A percentile compares a stretch with the other conserved stretches of the same genome.
Conservation (phyloP, 805 yeast species). For the Grigorovia yakushimaensis region DNA sequence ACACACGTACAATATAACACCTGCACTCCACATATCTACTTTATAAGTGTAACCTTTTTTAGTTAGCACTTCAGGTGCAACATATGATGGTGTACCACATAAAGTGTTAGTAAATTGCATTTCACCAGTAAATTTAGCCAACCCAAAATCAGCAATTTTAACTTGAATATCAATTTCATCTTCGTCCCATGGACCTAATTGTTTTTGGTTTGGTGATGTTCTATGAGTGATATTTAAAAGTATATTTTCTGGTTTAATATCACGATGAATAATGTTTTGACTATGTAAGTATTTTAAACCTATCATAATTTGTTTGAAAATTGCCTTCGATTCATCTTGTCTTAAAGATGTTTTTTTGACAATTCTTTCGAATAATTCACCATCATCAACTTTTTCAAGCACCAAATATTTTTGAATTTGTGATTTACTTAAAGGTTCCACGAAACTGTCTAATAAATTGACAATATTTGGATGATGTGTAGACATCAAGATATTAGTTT, state of each 20-base stretch:
- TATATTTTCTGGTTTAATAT: conserved; percentile 71
- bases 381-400: conserved; percentile 62
- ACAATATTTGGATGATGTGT: conserved; percentile 66
- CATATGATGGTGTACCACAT: conserved; percentile 84
- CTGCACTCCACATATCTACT: conserved; percentile 77
- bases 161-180: conserved; percentile 54
- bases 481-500: conserved; percentile 53
- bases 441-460: conserved; percentile 47
- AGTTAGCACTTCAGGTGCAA: conserved; percentile 66
- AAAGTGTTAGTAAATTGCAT: conserved; percentile 64
- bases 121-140: conserved; percentile 55
- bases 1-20: conserved; percentile 68
- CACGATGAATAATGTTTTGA: conserved; percentile 64
- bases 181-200: conserved; percentile 35
- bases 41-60: conserved; percentile 55
- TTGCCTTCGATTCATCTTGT: conserved; percentile 51
- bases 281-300: conserved; percentile 63
- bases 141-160: conserved; percentile 78
- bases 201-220: conserved; percentile 21
- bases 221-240: conserved; percentile 42
- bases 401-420: conserved; percentile 47
- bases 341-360: conserved; percentile 52
- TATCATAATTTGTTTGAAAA: conserved; percentile 54
- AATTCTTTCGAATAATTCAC: conserved; percentile 67
- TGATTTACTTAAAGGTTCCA: conserved; percentile 41